phyloP scores from a whole-genome alignment of 78 protist species.

The Planoprotostelium fungivorum region DNA sequence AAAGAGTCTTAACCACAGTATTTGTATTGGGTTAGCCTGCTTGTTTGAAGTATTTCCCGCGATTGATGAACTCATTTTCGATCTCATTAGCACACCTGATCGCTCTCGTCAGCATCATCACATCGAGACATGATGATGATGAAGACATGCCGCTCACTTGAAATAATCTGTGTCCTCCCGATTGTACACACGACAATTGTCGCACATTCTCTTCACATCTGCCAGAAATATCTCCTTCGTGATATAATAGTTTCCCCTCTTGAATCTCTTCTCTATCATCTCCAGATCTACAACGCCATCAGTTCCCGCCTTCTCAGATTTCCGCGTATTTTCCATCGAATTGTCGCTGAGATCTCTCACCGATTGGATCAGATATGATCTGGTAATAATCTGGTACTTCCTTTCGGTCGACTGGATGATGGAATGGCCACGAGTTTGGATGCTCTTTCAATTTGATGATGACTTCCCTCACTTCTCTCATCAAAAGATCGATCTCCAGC shows the following conservation, averaged over 20 bases:
- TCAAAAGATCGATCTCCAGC: background rate
- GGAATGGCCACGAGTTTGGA: conserved; percentile 39
- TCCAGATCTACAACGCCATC: conserved; percentile 1
- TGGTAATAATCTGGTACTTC: conserved; percentile 30
- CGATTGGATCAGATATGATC: background rate
- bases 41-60: background rate
- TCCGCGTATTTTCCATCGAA: background rate
- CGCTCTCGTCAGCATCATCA: background rate
- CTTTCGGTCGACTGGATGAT: conserved; percentile 16
- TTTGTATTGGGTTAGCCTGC: background rate
- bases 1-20: too few species aligned
- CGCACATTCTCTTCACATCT: conserved; percentile 51
- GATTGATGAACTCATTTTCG: background rate
- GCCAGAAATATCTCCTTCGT: conserved; percentile 50
- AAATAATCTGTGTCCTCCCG: conserved; percentile 30
- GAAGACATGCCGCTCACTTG: background rate
- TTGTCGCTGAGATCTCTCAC: background rate
- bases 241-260: conserved; percentile 33
- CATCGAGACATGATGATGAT: background rate
- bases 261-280: conserved; percentile 19
- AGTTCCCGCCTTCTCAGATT: background rate
- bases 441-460: background rate
- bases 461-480: background rate
- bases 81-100: background rate
- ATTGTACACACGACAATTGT: conserved; percentile 58